Conservation (phyloP, 768 basidiomycete genomes). For the Chalciporus chontae region DNA sequence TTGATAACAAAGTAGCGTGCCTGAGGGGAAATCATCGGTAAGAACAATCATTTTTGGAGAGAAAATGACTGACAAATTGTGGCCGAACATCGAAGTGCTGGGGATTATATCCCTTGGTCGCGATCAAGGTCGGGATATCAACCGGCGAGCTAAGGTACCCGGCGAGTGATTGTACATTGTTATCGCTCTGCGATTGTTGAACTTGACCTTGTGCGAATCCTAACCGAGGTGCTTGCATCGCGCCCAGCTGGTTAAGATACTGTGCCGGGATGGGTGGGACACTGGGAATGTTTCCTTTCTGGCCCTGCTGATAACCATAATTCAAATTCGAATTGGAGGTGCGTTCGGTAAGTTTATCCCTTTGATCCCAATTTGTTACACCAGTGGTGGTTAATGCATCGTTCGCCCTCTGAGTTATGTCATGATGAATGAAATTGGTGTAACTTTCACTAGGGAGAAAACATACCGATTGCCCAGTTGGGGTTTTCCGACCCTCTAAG, state of each 20-base stretch:
- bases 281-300: slow-evolving; percentile 47
- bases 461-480: slow-evolving; percentile 48
- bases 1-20: slow-evolving; percentile 98
- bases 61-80: slow-evolving; percentile 53
- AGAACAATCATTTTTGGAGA: neutral
- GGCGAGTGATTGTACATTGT: slow-evolving; percentile 37
- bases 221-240: slow-evolving; percentile 35
- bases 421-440: slow-evolving; percentile 33
- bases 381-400: slow-evolving; percentile 35
- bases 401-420: slow-evolving; percentile 33
- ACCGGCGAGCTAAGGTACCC: slow-evolving; percentile 63
- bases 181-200: slow-evolving; percentile 27
- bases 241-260: slow-evolving; percentile 56
- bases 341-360: slow-evolving; percentile 53
- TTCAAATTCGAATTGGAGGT: slow-evolving; percentile 70
- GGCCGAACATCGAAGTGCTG: slow-evolving; percentile 79
- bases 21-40: slow-evolving; percentile 34
- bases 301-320: slow-evolving; percentile 47
- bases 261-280: slow-evolving; percentile 74
- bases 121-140: slow-evolving; percentile 82
- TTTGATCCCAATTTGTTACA: slow-evolving; percentile 58
- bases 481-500: slow-evolving; percentile 64
- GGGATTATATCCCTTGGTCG: slow-evolving; percentile 90
- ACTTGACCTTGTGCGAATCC: slow-evolving; percentile 32
- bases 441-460: slow-evolving; percentile 41